Percentiles rank a stretch among this genome's conserved stretches.
Evolutionary conservation across 176 grass and related monocot genomes (phyloP).

Genomic region (Ensete glaucum): DNA sequence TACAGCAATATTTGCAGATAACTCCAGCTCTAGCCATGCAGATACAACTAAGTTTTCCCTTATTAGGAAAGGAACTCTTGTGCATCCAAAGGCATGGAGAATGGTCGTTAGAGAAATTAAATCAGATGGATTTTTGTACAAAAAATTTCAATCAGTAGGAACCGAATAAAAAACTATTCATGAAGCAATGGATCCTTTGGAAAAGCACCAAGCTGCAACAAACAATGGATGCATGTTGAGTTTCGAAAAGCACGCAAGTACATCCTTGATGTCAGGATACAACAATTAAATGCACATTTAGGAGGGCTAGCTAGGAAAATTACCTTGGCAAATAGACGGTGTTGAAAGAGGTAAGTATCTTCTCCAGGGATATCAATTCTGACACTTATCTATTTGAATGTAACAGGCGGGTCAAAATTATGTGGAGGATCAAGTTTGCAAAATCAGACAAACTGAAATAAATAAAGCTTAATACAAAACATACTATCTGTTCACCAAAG

Average conservation of each 20-base stretch:
- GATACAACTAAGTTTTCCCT: too few relatives aligned
- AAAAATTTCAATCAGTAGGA: not conserved
- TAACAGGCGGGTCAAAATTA: slow-evolving; percentile 1
- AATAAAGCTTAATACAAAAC: slow-evolving; percentile 18
- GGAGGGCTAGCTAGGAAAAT: not conserved
- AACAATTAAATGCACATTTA: not conserved
- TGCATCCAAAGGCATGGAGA: too few relatives aligned
- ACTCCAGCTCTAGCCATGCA: too few relatives aligned
- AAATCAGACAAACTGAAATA: not conserved
- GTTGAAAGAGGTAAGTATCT: slow-evolving; percentile 66
- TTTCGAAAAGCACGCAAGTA: too few relatives aligned
- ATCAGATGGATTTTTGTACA: not conserved
- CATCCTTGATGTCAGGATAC: too few relatives aligned
- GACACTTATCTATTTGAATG: slow-evolving; percentile 47
- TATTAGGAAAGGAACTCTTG: too few relatives aligned
- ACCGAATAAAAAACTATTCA: too few relatives aligned
- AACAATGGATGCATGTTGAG: not conserved
- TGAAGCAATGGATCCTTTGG: not conserved
- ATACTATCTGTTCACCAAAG: slow-evolving; percentile 82
- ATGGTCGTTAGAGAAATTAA: not conserved
- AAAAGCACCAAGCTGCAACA: not conserved
- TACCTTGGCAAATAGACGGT: slow-evolving; percentile 69
- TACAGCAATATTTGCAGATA: too few relatives aligned
- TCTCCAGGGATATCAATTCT: slow-evolving; percentile 55
- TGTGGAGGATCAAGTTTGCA: not conserved